Evolutionary conservation across 2,329 filamentous ascomycete genomes (phyloP).

Genomic region (Seiridium cupressi): DNA sequence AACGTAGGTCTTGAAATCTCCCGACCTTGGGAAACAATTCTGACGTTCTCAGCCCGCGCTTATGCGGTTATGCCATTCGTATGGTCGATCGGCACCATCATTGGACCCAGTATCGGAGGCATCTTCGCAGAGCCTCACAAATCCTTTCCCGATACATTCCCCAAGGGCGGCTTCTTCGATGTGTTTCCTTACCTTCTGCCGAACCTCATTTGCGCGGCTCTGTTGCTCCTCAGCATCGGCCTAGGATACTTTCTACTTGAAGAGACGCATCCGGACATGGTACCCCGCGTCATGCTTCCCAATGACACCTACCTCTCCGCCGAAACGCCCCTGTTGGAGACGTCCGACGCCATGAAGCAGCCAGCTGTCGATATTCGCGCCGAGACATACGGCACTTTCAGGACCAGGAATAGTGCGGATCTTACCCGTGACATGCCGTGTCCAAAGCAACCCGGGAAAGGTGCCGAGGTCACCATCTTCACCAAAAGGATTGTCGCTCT

Average conservation of each 20-base stretch:
- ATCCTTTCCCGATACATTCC: slow-evolving; percentile 71
- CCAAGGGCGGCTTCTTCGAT: slow-evolving; percentile 66
- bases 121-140: slow-evolving; percentile 76
- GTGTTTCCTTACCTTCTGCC: slow-evolving; percentile 85
- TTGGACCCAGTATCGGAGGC: slow-evolving; percentile 86
- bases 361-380: slow-evolving; percentile 70
- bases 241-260: slow-evolving; percentile 79
- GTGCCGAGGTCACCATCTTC: slow-evolving; percentile 41
- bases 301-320: slow-evolving; percentile 54
- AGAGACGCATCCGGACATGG: slow-evolving; percentile 86
- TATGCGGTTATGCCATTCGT: slow-evolving; percentile 94
- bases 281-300: slow-evolving; percentile 48
- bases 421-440: slow-evolving; percentile 37
- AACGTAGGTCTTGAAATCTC: slow-evolving; percentile 57
- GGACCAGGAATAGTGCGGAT: slow-evolving; percentile 40
- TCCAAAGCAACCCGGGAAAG: slow-evolving; percentile 30
- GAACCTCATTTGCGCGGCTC: slow-evolving; percentile 76
- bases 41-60: slow-evolving; percentile 60
- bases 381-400: slow-evolving; percentile 79
- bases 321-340: slow-evolving; percentile 73
- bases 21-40: background rate
- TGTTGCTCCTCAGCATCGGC: slow-evolving; percentile 77
- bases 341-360: slow-evolving; percentile 71
- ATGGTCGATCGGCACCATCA: slow-evolving; percentile 86
- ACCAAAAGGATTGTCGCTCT: slow-evolving; percentile 69